Evolutionary conservation across 1,284 basidiomycete genomes (phyloP).

Genomic region (Cutaneotrichosporon cavernicola): DNA sequence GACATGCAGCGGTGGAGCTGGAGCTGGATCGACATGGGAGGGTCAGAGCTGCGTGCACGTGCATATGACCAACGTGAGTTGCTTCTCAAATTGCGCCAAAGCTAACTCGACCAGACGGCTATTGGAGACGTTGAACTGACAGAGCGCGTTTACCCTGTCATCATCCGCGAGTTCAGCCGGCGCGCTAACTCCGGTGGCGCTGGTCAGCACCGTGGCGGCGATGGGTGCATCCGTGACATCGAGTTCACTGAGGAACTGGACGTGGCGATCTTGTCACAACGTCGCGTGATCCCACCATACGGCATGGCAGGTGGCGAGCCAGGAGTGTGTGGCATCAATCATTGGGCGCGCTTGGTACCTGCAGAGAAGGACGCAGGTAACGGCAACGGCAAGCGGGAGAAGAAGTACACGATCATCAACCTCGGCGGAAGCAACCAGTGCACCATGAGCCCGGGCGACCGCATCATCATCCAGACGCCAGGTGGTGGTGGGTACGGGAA

Average conservation of each 20-base stretch:
- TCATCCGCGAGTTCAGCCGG: constrained; percentile 78
- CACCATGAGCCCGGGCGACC: constrained; percentile 80
- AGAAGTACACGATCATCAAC: constrained; percentile 66
- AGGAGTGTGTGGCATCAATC: constrained; percentile 75
- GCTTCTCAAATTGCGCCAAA: too few relatives aligned
- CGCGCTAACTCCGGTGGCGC: constrained; percentile 65
- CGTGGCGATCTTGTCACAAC: constrained; percentile 71
- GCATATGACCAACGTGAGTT: constrained; percentile 36
- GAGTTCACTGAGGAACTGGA: constrained; percentile 81
- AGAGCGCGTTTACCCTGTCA: constrained; percentile 67
- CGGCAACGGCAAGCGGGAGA: constrained; percentile 12
- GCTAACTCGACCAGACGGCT: constrained; percentile 23
- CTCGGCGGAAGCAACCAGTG: constrained; percentile 87
- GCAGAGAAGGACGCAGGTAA: constrained; percentile 10
- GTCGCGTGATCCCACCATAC: constrained; percentile 84
- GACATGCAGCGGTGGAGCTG: constrained; percentile 70
- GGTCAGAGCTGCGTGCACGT: constrained; percentile 57
- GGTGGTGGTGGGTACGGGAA: constrained; percentile 75
- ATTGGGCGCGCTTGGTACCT: constrained; percentile 60
- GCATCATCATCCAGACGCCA: constrained; percentile 78
- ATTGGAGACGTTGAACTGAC: constrained; percentile 48
- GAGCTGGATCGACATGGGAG: constrained; percentile 86
- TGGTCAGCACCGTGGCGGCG: constrained; percentile 79
- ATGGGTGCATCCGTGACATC: constrained; percentile 83
- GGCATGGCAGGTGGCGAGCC: constrained; percentile 82